Conservation (phyloP, 106 monocot species). For the Acanthochlamys bracteata region DNA sequence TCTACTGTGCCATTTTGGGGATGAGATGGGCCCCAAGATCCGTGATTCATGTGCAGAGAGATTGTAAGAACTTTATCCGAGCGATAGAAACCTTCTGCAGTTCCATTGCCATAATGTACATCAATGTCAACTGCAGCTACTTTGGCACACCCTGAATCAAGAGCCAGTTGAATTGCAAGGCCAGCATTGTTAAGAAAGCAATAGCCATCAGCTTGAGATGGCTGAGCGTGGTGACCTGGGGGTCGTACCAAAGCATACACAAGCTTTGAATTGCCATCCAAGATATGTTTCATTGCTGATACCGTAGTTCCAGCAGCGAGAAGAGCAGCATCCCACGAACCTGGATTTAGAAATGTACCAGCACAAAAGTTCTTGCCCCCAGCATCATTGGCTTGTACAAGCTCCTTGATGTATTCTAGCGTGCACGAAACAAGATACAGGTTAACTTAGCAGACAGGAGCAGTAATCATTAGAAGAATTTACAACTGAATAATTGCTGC, state of each 20-base stretch:
- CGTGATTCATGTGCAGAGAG: conserved; percentile 93
- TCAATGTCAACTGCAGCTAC: conserved; percentile 73
- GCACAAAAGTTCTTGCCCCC: conserved; percentile 49
- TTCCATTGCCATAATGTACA: conserved; percentile 95
- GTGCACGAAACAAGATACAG: neutral
- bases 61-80: conserved; percentile 68
- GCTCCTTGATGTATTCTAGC: conserved; percentile 71
- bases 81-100: conserved; percentile 82
- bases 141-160: conserved; percentile 44
- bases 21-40: conserved; percentile 88
- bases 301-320: conserved; percentile 76
- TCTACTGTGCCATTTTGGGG: conserved; percentile 67
- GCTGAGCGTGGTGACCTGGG: conserved; percentile 95
- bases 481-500: too few relatives aligned
- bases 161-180: conserved; percentile 60
- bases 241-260: conserved; percentile 87
- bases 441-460: neutral
- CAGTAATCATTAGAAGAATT: neutral
- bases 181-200: conserved; percentile 95
- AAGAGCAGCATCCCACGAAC: conserved; percentile 80
- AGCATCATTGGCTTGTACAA: conserved; percentile 40
- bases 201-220: conserved; percentile 80
- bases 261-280: conserved; percentile 54
- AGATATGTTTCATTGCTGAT: conserved; percentile 64
- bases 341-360: conserved; percentile 78